Base-by-base conservation (phyloP, 2,329 filamentous ascomycete species). In the Fulvia fulva region DNA sequence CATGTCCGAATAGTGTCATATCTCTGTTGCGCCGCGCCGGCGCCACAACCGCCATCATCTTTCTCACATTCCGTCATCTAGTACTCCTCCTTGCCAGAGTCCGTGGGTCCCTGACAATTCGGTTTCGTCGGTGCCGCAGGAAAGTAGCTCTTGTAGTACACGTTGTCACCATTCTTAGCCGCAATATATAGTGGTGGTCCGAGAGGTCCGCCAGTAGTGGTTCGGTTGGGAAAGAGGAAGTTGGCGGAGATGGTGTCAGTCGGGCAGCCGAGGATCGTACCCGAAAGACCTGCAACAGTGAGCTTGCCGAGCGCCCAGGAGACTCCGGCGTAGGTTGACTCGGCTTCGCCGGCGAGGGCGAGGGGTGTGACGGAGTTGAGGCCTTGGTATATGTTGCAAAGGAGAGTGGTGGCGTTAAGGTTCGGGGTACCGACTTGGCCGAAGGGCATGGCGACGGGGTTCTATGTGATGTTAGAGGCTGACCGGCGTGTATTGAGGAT, bases 121-220 rank as follows among this genome's bases (percentile, higher is more conserved):
- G 69, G 69, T 47, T 54, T 62, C 11, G 60, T 65, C 5, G 71
- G 73, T 7, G 68, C 64, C 8, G 54, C 53, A 3, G 44, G 53
- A 57, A 73, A 73, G 61, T 74, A 74, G 4, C 67, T 64, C 63
- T 73, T 71, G 63, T 70, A 65, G 60, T 73, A 74, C 1, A 72
- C 69, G 52, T 75, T 73, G 58, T 73, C 68, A 5, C 73, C 71
- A 25, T 67, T 67, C 37, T 70, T 71, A 12, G 60, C 45, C 21
- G 63, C 60, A 22, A 64, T 63, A 22, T 55, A 60, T 16, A 65
- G 63, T 22, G 70, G 69, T 23, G 65, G 62, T 12, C 63, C 68
- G 7, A 66, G 49, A 21, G 72, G 73, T 0, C 73, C 72, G 52
- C 73, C 72, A 1, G 64, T 56, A 12, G 62, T 57, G 11, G 53